phyloP scores from a whole-genome alignment of 768 basidiomycete genomes.

The Cyclocybe aegerita region DNA sequence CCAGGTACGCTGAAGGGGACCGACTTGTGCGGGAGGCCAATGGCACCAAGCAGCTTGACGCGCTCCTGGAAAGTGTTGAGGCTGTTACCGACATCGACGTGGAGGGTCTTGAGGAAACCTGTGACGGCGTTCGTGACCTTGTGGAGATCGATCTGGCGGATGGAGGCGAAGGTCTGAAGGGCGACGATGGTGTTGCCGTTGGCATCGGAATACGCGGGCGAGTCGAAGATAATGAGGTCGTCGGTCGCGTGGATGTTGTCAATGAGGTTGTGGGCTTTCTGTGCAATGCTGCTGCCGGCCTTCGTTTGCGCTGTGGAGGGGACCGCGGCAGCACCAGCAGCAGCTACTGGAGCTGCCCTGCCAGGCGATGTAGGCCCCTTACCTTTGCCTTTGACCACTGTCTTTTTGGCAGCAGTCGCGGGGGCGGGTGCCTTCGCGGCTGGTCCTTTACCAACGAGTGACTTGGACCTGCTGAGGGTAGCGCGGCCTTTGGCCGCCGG shows the following conservation, averaged over 20 bases:
- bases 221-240: constrained; percentile 38
- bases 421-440: no score
- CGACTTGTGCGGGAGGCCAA: constrained; percentile 31
- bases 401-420: no score
- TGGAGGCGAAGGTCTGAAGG: constrained; percentile 36
- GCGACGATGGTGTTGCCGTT: constrained; percentile 28
- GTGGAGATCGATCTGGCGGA: constrained; percentile 25
- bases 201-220: constrained; percentile 37
- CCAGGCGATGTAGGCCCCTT: no score
- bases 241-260: constrained; percentile 25
- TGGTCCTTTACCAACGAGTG: no score
- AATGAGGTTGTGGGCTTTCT: constrained; percentile 12
- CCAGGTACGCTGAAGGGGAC: constrained; percentile 30
- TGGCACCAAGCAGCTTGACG: constrained; percentile 31
- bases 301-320: no score
- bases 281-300: not conserved
- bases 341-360: no score
- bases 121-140: constrained; percentile 20
- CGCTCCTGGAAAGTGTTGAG: constrained; percentile 26
- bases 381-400: no score
- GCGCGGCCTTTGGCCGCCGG: no score
- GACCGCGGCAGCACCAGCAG: no score
- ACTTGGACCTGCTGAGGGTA: no score
- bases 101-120: constrained; percentile 22
- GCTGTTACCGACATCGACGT: constrained; percentile 29